Percentiles rank a stretch among this genome's conserved stretches.
Conservation (phyloP, 306 rosid species). For the Prosopis cineraria region DNA sequence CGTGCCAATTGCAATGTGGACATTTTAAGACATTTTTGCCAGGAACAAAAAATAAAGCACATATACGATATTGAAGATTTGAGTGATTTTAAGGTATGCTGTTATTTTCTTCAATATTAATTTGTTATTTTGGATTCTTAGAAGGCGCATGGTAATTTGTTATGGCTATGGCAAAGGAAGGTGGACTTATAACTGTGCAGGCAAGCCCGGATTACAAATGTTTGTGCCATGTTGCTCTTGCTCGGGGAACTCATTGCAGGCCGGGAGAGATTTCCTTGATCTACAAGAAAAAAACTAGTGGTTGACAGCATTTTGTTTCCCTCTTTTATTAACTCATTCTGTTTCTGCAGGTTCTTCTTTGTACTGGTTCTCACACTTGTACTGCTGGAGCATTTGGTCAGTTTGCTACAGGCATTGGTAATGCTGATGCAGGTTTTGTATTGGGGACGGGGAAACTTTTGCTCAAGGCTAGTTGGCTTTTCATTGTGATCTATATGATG, state of each 20-base stretch:
- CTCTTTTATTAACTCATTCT: conserved; percentile 20
- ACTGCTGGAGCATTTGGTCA: conserved; percentile 99
- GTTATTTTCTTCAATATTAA: conserved; percentile 4
- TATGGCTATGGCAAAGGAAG: not conserved
- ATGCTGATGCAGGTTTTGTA: conserved; percentile 90
- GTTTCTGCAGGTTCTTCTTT: conserved; percentile 72
- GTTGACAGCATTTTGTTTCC: conserved; percentile 26
- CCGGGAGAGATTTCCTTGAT: conserved; percentile 84
- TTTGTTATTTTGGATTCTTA: not conserved
- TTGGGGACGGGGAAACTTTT: conserved; percentile 82
- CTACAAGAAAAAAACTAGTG: conserved; percentile 20
- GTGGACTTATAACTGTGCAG: conserved; percentile 47
- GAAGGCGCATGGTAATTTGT: conserved; percentile 24
- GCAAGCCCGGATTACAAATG: conserved; percentile 98
- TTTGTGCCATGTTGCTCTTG: conserved; percentile 93
- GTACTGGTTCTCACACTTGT: conserved; percentile 97
- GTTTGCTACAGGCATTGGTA: conserved; percentile 94
- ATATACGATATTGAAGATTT: conserved; percentile 94
- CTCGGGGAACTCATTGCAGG: conserved; percentile 98
- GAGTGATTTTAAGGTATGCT: conserved; percentile 76
- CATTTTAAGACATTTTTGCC: conserved; percentile 87
- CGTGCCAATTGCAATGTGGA: conserved; percentile 97
- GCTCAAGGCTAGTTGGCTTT: conserved; percentile 62
- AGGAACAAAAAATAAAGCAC: conserved; percentile 85
- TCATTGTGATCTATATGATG: conserved; percentile 11